Conservation (phyloP, 2,329 filamentous ascomycete species). For the Xylaria sp. region DNA sequence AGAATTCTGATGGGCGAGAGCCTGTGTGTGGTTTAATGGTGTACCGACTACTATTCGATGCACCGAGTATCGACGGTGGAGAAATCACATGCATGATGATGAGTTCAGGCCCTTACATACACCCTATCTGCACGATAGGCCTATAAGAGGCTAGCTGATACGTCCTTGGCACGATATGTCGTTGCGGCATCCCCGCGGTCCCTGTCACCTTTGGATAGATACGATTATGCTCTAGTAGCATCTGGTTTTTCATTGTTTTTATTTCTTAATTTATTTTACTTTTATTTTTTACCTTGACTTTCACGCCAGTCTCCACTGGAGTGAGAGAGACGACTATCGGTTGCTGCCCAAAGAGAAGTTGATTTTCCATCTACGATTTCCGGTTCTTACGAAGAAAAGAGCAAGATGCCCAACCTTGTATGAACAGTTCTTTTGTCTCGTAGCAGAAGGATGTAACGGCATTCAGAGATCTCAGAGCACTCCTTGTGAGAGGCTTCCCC, state of each 20-base stretch:
- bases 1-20: no score
- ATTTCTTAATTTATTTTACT: neutral
- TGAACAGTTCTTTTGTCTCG: neutral
- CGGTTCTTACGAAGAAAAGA: neutral
- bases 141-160: neutral
- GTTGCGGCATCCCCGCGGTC: slow-evolving; percentile 14
- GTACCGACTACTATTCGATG: no score
- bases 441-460: neutral
- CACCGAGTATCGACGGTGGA: slow-evolving; percentile 14
- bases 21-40: no score
- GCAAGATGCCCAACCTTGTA: neutral
- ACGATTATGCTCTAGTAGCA: neutral
- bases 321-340: neutral
- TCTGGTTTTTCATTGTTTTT: no score
- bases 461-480: neutral
- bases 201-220: neutral
- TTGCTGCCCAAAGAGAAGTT: slow-evolving; percentile 9
- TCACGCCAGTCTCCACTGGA: no score
- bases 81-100: slow-evolving; percentile 26
- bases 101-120: slow-evolving; percentile 17
- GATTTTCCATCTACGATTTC: neutral
- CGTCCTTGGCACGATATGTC: slow-evolving; percentile 12
- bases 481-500: neutral
- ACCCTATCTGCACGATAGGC: slow-evolving; percentile 6
- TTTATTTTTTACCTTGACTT: no score